Conservation (phyloP, 306 rosid species). For the Vigna trinervia region DNA sequence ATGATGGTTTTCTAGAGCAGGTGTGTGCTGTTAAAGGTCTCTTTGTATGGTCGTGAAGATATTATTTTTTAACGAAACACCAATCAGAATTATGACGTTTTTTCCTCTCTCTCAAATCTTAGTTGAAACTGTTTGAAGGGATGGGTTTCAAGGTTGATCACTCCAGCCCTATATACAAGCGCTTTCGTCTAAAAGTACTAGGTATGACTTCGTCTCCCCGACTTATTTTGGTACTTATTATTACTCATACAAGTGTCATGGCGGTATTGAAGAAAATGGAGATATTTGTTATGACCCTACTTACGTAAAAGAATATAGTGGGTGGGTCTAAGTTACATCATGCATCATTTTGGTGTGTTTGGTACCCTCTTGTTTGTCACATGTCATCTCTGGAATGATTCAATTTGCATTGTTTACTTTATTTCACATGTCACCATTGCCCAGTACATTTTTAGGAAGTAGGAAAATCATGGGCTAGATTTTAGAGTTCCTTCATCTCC, state of each 20-base stretch:
- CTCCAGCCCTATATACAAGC: conserved; percentile 74
- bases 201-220: conserved; percentile 57
- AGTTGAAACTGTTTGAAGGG: conserved; percentile 87
- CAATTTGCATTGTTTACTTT: background rate
- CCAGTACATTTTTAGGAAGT: background rate
- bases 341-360: conserved; percentile 13
- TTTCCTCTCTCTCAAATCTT: conserved; percentile 31
- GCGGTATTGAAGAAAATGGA: background rate
- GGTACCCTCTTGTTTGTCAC: conserved; percentile 15
- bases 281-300: background rate
- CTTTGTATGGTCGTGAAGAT: conserved; percentile 1
- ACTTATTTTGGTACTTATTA: background rate
- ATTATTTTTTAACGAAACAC: background rate
- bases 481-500: conserved; percentile 12
- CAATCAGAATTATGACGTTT: conserved; percentile 24
- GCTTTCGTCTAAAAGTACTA: conserved; percentile 74
- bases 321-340: conserved; percentile 14
- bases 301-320: background rate
- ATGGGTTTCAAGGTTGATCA: conserved; percentile 94
- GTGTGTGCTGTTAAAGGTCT: conserved; percentile 50
- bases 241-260: conserved; percentile 1
- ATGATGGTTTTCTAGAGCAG: conserved; percentile 96
- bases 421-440: background rate
- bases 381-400: conserved; percentile 36
- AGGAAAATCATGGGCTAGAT: conserved; percentile 8